Evolutionary conservation across 2,329 filamentous ascomycete species (phyloP), one percentile per base, ranked within the genome.

Genomic region (Fusarium oxysporum): DNA sequence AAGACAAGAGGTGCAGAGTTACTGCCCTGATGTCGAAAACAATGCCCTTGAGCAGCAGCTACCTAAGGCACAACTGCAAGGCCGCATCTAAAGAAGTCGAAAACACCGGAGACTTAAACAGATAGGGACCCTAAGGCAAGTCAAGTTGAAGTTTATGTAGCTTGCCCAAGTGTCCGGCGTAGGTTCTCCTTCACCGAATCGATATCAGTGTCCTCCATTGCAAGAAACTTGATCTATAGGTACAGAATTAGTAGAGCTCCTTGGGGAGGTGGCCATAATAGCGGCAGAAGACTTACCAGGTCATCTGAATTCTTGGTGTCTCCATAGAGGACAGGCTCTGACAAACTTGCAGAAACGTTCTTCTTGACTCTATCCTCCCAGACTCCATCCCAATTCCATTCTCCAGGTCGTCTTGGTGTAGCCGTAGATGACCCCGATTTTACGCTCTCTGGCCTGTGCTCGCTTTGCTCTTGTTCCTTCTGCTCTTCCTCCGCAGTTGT

Each of bases 301-400:
- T 97, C 94, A 80, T 95, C 92, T 14, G 88, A 82, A 21, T 83
- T 83, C 47, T 87, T 86, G 9, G 85, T 83, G 53, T 87, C 87
- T 10, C 94, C 94, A 82, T 91, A 98, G 30, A 98, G 83, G 8
- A 94, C 91, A 4, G 91, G 85, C 74, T 98, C 96, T 2, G 93
- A 93, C 55, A 94, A 83, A 78, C 94, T 97, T 14, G 89, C 87
- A 56, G 92, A 89, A 47, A 98, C 89, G 23, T 92, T 92, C 80
- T 92, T 93, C 81, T 90, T 92, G 2, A 97, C 95, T 61, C 96
- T 89, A 72, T 95, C 92, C 80, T 97, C 93, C 96, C 96, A 99
- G 0, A 98, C 96, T 0, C 96, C 95, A 78, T 97, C 94, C 96
- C 96, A 98, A 79, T 97, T 97, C 96, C 96, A 98, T 77, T 97